Base-by-base conservation (phyloP, 2,329 filamentous ascomycete species). In the Penicillium frequentans region DNA sequence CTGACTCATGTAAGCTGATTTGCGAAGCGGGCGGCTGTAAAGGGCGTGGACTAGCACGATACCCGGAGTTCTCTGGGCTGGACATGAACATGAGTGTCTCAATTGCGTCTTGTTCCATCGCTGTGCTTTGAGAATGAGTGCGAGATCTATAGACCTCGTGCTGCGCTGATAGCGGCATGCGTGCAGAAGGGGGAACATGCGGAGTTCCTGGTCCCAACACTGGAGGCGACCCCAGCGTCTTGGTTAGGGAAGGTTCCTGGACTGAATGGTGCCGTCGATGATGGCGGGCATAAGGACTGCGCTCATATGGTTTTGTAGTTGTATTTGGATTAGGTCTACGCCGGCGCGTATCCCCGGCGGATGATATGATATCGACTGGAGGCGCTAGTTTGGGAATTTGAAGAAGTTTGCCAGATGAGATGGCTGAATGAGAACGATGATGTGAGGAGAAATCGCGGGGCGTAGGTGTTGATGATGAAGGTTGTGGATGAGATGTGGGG, bases 41-140 rank as follows among this genome's bases (percentile, higher is more conserved):
- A 4, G 59, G 64, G 4, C 68, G 71, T n/a, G 74, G 73, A 50
- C 67, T 70, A 9, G 75, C 69, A 44, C 74, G 74, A 58, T 77
- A 78, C 1, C 75, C 75, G 5, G 78, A 79, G 53, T 80, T 78
- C 31, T 75, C 77, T 1, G 79, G 79, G 53, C 79, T 81, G 42
- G 77, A 79, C 79, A 81, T 80, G 64, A 80, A 80, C 9, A 81
- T 64, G 10, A 81, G 64, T 0, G 78, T 80, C 64, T 81, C 79
- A n/a, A 81, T 79, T 11, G 79, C 79, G 57, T 81, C 79, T 58
- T 79, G 75, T 60, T 81, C 79, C 75, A 80, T 79, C 1, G 74
- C 71, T 16, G 76, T 75, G 51, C 73, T 79, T 58, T 78, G 75
- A 46, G 74, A 75, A 6, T 75, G 73, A 0, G 73, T 75, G 47